Conservation (phyloP, 2,329 filamentous ascomycete species). For the Calycina marina region DNA sequence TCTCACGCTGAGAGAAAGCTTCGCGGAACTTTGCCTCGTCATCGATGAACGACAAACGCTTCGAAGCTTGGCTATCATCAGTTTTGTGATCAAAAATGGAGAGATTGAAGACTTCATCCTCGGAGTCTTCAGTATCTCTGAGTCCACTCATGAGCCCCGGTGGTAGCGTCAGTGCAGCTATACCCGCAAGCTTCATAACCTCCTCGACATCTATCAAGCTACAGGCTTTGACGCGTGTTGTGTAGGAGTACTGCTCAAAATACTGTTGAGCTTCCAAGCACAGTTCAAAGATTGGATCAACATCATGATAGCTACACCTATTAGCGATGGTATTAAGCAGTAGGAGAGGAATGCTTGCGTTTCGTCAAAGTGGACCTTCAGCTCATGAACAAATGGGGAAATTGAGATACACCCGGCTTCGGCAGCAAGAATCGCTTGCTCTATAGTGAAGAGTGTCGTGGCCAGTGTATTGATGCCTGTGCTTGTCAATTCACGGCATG, state of each 20-base stretch:
- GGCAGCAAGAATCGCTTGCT: slow-evolving; percentile 42
- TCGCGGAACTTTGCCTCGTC: slow-evolving; percentile 34
- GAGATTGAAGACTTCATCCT: slow-evolving; percentile 1
- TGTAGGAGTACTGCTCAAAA: slow-evolving; percentile 28
- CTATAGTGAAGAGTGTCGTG: slow-evolving; percentile 47
- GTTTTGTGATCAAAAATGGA: slow-evolving; percentile 12
- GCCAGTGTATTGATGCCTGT: slow-evolving; percentile 43
- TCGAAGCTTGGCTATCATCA: neutral
- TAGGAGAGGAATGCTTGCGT: slow-evolving; percentile 22
- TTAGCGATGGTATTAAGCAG: neutral
- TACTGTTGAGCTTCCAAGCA: slow-evolving; percentile 37
- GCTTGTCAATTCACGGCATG: slow-evolving; percentile 35
- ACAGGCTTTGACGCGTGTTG: slow-evolving; percentile 39
- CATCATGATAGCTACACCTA: slow-evolving; percentile 31
- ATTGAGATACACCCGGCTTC: slow-evolving; percentile 46
- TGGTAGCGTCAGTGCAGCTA: slow-evolving; percentile 43
- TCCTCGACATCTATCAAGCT: slow-evolving; percentile 42
- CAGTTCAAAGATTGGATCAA: slow-evolving; percentile 24
- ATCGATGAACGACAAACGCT: slow-evolving; percentile 16
- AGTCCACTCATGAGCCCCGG: slow-evolving; percentile 30
- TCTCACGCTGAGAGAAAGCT: slow-evolving; percentile 33
- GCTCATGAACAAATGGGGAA: slow-evolving; percentile 50
- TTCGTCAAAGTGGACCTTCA: slow-evolving; percentile 44
- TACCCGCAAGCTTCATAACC: slow-evolving; percentile 41
- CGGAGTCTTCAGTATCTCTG: slow-evolving; percentile 4